Evolutionary conservation across 495 filamentous ascomycete species (phyloP).

Genomic region (Hypoxylon lienhwacheense): DNA sequence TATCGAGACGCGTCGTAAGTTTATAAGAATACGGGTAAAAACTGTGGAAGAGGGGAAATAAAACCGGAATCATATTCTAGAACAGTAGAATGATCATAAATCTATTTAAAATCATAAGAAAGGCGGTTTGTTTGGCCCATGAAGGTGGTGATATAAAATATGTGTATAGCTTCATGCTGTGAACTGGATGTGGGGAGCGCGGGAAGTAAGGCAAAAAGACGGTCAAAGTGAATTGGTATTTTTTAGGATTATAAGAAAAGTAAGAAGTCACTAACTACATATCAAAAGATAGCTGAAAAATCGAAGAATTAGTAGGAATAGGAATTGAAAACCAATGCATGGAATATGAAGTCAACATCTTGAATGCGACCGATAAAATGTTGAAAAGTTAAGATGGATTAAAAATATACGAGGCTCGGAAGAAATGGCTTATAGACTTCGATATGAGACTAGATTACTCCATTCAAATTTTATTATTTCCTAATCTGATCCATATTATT

Average conservation of each 20-base stretch:
- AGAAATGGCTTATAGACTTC: constrained; percentile 18
- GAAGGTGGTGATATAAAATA: constrained; percentile 21
- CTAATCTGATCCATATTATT: constrained; percentile 28
- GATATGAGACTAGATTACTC: constrained; percentile 26
- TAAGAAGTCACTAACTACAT: constrained; percentile 11
- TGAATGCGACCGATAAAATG: constrained; percentile 41
- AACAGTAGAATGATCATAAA: background rate
- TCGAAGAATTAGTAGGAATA: constrained; percentile 24
- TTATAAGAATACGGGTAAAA: background rate
- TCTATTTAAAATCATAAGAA: background rate
- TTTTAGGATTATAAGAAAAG: constrained; percentile 16
- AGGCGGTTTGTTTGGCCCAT: constrained; percentile 1
- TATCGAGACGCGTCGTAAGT: background rate
- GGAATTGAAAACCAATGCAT: constrained; percentile 33
- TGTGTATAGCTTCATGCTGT: constrained; percentile 50
- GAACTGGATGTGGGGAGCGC: constrained; percentile 7
- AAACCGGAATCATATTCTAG: background rate
- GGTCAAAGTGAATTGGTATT: constrained; percentile 28
- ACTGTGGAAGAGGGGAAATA: no score
- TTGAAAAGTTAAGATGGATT: constrained; percentile 28
- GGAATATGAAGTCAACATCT: constrained; percentile 36
- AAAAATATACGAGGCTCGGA: constrained; percentile 30
- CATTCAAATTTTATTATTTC: constrained; percentile 16
- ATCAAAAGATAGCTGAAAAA: constrained; percentile 32
- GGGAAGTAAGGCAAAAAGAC: background rate